Base-by-base conservation (phyloP, 805 yeast species). In the Naumovozyma baii region DNA sequence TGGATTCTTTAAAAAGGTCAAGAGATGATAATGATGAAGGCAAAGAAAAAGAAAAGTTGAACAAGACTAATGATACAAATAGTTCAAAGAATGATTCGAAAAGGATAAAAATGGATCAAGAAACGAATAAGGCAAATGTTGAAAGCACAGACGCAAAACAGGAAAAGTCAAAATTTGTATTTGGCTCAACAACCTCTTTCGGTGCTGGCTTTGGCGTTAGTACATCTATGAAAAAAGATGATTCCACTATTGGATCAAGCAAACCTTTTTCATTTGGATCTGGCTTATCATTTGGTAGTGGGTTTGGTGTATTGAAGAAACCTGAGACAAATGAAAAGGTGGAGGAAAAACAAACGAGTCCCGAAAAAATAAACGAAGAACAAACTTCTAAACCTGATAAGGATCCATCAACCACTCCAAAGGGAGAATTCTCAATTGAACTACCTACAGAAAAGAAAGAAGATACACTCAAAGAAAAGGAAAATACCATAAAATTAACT, bases 141-240 rank as follows among this genome's bases (percentile, higher is more conserved):
- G n/a, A 34, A 15, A 31, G 29, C 26, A 37, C 39, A 20, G 33
- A 33, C n/a, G 29, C 22, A 18, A 12, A 18, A 17, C 40, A 40
- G n/a, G 46, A 40, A 3, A 55, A 58, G 39, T 70, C 76, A 17
- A 69, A 67, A 46, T 74, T 72, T 55, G 76, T 74, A 1, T 77
- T 77, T 63, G 83, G 82, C 8, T 61, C 76, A 1, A 54, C 70
- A 2, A 67, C 79, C 0, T 51, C 67, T 18, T 75, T 76, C 52
- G 78, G 78, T 9, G 38, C 58, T 12, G 63, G 66, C 1, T 55
- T 64, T 34, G 56, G 52, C 2, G 39, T 47, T 17, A 48, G 43
- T 3, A 43, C 39, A 15, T 40, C 40, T 9, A 33, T 38, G 14
- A 39, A 36, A 28, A 26, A 39, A 2, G 18, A 31, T 25, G 19